Conservation (phyloP, 768 basidiomycete species). For the Pleurotus pulmonarius region DNA sequence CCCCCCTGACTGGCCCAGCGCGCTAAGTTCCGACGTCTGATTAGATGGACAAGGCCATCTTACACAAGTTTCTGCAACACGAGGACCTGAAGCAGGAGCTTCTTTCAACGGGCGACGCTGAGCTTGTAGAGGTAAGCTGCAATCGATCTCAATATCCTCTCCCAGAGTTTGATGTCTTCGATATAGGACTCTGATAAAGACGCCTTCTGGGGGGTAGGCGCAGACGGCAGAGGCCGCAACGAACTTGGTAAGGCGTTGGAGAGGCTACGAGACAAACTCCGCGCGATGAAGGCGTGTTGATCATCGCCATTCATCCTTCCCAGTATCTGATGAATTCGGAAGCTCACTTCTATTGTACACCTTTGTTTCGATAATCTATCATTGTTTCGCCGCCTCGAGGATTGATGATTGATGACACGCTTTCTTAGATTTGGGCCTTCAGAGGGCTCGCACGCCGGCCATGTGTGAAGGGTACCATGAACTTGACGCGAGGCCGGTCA, state of each 20-base stretch:
- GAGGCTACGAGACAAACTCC: slow-evolving; percentile 55
- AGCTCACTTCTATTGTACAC: neutral
- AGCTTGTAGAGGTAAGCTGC: slow-evolving; percentile 60
- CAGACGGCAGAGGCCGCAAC: slow-evolving; percentile 63
- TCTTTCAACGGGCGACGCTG: slow-evolving; percentile 60
- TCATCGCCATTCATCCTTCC: neutral
- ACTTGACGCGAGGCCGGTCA: neutral
- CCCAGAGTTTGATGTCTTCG: neutral
- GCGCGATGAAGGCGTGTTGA: slow-evolving; percentile 19
- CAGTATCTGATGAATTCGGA: slow-evolving; percentile 1
- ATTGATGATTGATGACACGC: neutral
- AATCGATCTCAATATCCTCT: too few species aligned
- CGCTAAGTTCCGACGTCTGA: neutral
- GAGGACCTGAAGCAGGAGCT: slow-evolving; percentile 53
- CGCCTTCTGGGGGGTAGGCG: slow-evolving; percentile 75
- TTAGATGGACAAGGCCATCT: slow-evolving; percentile 65
- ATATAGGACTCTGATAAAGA: slow-evolving; percentile 69
- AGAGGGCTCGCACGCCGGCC: too few species aligned
- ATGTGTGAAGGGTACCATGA: too few species aligned
- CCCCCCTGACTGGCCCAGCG: neutral
- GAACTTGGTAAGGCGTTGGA: slow-evolving; percentile 72
- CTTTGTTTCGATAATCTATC: slow-evolving; percentile 6
- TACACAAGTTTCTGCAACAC: slow-evolving; percentile 73
- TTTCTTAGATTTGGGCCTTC: neutral
- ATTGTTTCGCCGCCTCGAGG: neutral